Conservation (phyloP, 2,329 filamentous ascomycete genomes). For the Trichophyton verrucosum region DNA sequence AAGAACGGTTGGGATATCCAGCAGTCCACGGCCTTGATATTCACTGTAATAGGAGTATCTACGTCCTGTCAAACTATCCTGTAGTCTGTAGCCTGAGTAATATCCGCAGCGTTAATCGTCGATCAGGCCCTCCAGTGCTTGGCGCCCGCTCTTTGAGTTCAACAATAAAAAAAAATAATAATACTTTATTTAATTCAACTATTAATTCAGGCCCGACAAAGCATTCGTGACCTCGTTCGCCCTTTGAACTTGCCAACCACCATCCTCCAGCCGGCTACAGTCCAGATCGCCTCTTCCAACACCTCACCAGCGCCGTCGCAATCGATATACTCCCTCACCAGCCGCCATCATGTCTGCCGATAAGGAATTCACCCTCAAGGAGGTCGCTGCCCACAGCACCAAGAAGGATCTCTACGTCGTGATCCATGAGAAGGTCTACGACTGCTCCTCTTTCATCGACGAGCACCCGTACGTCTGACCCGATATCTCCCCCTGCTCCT, state of each 20-base stretch:
- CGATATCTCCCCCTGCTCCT: slow-evolving; percentile 1
- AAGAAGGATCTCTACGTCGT: slow-evolving; percentile 90
- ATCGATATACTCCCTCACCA: neutral
- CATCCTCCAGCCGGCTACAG: neutral
- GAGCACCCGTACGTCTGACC: slow-evolving; percentile 68
- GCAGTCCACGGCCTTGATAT: too few species aligned
- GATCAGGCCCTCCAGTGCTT: too few species aligned
- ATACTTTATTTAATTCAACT: too few species aligned
- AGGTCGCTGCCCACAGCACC: slow-evolving; percentile 72
- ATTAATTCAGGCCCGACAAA: neutral
- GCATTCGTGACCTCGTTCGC: neutral
- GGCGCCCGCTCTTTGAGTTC: too few species aligned
- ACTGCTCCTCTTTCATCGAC: slow-evolving; percentile 77
- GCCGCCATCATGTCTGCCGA: slow-evolving; percentile 39
- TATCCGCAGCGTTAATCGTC: too few species aligned
- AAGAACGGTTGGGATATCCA: neutral
- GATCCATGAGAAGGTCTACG: slow-evolving; percentile 95
- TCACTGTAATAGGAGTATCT: too few species aligned
- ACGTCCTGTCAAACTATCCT: too few species aligned
- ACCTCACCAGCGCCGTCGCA: neutral
- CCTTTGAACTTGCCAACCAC: neutral
- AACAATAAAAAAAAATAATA: too few species aligned
- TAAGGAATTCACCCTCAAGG: slow-evolving; percentile 59
- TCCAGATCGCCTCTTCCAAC: neutral
- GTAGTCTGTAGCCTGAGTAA: too few species aligned